Evolutionary conservation across 1,139 yeast species (phyloP).

Genomic region (Candida tetrigidarum): DNA sequence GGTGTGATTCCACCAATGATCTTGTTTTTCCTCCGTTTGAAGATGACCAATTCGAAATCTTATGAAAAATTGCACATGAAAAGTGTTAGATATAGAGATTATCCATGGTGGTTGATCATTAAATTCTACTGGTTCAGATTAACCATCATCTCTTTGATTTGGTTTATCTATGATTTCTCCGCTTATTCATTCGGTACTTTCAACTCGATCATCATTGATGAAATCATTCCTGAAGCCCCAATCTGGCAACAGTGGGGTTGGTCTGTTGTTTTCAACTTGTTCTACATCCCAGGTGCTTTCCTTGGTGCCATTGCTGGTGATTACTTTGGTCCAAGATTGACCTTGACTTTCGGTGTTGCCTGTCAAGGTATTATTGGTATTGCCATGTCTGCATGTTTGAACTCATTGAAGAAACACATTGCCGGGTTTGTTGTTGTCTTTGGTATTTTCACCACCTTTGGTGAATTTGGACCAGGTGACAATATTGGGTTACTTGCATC

Average conservation of each 20-base stretch:
- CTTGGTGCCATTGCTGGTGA: constrained; percentile 85
- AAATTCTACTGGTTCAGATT: constrained; percentile 89
- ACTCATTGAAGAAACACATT: constrained; percentile 57
- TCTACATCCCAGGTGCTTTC: constrained; percentile 89
- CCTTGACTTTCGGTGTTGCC: constrained; percentile 69
- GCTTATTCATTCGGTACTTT: constrained; percentile 87
- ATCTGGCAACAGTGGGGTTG: constrained; percentile 85
- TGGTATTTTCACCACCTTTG: constrained; percentile 84
- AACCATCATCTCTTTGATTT: constrained; percentile 68
- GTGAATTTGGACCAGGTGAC: constrained; percentile 96
- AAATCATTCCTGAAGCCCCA: constrained; percentile 50
- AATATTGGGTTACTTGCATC: constrained; percentile 88
- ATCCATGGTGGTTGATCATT: constrained; percentile 71
- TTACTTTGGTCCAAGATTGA: constrained; percentile 84
- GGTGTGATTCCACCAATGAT: constrained; percentile 92
- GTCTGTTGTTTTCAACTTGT: constrained; percentile 87
- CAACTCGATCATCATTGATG: constrained; percentile 66
- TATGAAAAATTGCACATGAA: constrained; percentile 75
- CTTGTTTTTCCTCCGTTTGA: constrained; percentile 75
- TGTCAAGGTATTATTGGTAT: constrained; percentile 83
- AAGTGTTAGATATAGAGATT: constrained; percentile 40
- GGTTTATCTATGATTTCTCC: constrained; percentile 93
- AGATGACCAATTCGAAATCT: constrained; percentile 71
- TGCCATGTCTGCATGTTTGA: constrained; percentile 77
- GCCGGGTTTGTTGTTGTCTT: constrained; percentile 84